These are phyloP conservation scores for Roridomyces roridus DNA, from an alignment of 768 basidiomycete species.

Conservation along the genomic window DNA sequence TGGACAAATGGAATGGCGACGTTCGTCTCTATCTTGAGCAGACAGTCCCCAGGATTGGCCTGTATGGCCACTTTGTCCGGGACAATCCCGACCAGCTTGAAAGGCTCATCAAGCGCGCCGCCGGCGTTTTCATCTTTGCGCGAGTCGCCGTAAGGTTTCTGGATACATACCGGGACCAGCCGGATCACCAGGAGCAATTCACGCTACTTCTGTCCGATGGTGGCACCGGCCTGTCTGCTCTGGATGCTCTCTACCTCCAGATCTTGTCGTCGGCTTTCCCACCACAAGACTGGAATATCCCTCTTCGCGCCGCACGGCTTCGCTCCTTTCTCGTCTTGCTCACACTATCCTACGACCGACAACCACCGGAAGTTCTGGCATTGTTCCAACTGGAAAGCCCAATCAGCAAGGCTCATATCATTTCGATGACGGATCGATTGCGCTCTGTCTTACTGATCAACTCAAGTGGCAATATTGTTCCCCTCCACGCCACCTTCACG, in stretches of 20 bases:
- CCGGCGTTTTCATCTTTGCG: constrained; percentile 2
- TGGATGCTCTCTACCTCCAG: constrained; percentile 6
- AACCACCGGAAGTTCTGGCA: not conserved
- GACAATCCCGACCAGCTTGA: not conserved
- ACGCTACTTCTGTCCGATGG: constrained; percentile 5
- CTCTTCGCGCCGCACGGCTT: not conserved
- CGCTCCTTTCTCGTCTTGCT: not conserved
- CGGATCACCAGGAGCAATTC: constrained; percentile 1
- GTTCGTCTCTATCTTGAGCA: not conserved
- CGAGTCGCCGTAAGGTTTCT: not conserved
- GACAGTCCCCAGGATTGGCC: not conserved
- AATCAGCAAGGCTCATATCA: not conserved
- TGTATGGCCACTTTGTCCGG: not conserved
- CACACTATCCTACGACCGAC: not conserved
- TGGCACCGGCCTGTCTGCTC: constrained; percentile 1
- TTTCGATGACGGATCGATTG: constrained; percentile 7
- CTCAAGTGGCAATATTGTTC: not conserved
- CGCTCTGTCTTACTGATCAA: constrained; percentile 2
- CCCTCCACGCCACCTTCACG: constrained; percentile 5
- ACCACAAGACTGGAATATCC: not conserved
- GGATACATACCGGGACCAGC: not conserved
- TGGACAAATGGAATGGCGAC: not conserved
- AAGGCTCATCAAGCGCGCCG: not conserved
- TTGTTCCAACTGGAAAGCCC: not conserved
- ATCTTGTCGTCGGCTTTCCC: constrained; percentile 3